Percentiles rank a stretch among this genome's conserved stretches.
Conservation (phyloP, 2,329 filamentous ascomycete genomes). For the Scedosporium boydii region DNA sequence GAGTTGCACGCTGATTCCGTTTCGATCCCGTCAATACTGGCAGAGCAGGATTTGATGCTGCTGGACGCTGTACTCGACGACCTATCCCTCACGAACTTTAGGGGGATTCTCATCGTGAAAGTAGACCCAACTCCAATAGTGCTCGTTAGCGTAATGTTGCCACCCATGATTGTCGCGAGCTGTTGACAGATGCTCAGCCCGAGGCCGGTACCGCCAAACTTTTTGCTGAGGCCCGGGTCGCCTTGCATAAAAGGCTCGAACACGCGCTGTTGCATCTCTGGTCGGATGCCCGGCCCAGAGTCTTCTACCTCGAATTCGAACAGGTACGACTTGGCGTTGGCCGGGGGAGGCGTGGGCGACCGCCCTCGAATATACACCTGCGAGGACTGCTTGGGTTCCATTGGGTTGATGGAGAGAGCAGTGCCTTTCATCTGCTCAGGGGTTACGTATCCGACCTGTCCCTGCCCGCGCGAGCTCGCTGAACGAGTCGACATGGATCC, state of each 20-base stretch:
- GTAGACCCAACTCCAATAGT: conserved; percentile 64
- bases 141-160: conserved; percentile 63
- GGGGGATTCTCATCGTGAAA: conserved; percentile 74
- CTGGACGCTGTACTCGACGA: conserved; percentile 45
- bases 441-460: conserved; percentile 12
- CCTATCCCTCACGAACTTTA: conserved; percentile 64
- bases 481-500: conserved; percentile 43
- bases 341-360: conserved; percentile 50
- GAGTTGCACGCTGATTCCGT: conserved; percentile 23
- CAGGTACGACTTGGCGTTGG: conserved; percentile 53
- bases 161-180: conserved; percentile 73
- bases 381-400: conserved; percentile 43
- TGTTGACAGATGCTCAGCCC: conserved; percentile 87
- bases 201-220: conserved; percentile 80
- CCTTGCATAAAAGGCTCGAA: conserved; percentile 94
- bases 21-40: conserved; percentile 34
- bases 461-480: conserved; percentile 29
- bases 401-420: conserved; percentile 52
- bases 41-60: conserved; percentile 38
- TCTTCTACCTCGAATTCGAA: conserved; percentile 89
- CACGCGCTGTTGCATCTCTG: conserved; percentile 67
- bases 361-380: conserved; percentile 42
- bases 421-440: conserved; percentile 30
- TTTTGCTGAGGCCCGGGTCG: conserved; percentile 81
- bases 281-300: conserved; percentile 76